Percentiles rank a stretch among this genome's conserved stretches.
phyloP scores from a whole-genome alignment of 441 rosid species.

The Erodium texanum region DNA sequence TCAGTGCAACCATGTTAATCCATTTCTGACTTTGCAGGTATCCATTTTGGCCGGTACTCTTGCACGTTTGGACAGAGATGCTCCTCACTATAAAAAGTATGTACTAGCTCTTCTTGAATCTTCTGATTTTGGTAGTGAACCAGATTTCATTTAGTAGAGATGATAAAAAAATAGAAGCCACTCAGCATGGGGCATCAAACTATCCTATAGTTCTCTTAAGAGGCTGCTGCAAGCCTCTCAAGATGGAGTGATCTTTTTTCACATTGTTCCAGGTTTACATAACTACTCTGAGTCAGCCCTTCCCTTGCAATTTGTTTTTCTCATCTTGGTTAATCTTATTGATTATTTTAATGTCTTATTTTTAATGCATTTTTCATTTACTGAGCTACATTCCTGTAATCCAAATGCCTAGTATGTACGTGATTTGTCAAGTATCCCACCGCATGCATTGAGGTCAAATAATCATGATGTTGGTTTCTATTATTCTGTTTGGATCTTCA shows the following conservation, averaged over 20 bases:
- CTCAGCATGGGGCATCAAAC: not conserved
- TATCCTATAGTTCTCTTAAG: not conserved
- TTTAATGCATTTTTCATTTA: not conserved
- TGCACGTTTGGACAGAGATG: conserved; percentile 96
- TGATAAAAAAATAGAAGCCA: not conserved
- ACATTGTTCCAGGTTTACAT: not conserved
- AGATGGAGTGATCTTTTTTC: not conserved
- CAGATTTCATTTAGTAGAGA: not conserved
- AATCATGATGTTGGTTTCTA: not conserved
- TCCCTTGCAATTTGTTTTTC: not conserved
- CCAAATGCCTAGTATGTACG: not conserved
- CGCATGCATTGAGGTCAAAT: not conserved
- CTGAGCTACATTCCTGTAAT: not conserved
- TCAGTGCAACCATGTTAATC: conserved; percentile 11
- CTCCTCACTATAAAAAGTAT: conserved; percentile 81
- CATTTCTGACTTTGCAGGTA: conserved; percentile 49
- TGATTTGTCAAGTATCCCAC: not conserved
- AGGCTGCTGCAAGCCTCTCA: not conserved
- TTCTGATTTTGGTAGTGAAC: not conserved
- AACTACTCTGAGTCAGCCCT: not conserved
- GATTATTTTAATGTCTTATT: not conserved
- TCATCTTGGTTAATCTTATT: not conserved
- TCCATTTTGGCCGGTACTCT: conserved; percentile 94
- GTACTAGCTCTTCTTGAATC: conserved; percentile 16
- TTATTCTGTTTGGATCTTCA: not conserved